Percentiles rank a stretch among this genome's conserved stretches.
These are phyloP conservation scores for Dicorynia guianensis DNA, from an alignment of 306 rosid genomes.

Conservation along the genomic window DNA sequence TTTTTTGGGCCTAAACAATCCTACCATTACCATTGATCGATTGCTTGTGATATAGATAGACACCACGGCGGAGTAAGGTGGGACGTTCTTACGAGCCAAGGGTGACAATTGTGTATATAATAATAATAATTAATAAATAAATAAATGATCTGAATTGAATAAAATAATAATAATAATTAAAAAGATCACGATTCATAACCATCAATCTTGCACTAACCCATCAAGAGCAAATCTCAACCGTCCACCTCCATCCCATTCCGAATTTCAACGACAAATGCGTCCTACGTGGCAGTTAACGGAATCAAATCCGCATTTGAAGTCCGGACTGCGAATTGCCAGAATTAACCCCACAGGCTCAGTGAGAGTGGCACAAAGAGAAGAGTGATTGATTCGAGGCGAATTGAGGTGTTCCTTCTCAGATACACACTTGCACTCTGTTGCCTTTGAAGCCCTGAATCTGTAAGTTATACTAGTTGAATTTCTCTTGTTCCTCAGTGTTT, in stretches of 20 bases:
- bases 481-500: not conserved
- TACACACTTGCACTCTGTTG: slow-evolving; percentile 28
- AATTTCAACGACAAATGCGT: slow-evolving; percentile 36
- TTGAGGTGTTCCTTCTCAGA: slow-evolving; percentile 25
- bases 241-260: not conserved
- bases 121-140: no score
- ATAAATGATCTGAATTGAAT: no score
- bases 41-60: no score
- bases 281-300: slow-evolving; percentile 73
- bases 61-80: no score
- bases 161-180: not conserved
- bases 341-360: slow-evolving; percentile 30
- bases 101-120: no score
- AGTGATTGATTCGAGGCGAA: not conserved
- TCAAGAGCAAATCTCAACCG: slow-evolving; percentile 44
- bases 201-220: slow-evolving; percentile 30
- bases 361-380: slow-evolving; percentile 15
- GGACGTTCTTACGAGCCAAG: no score
- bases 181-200: slow-evolving; percentile 32
- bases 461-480: slow-evolving; percentile 44
- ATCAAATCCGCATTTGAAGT: slow-evolving; percentile 83
- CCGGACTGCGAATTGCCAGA: slow-evolving; percentile 54
- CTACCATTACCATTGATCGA: no score
- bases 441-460: slow-evolving; percentile 51
- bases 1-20: no score